phyloP scores from a whole-genome alignment of 2,329 filamentous ascomycete species.

The Didymella pinodella region DNA sequence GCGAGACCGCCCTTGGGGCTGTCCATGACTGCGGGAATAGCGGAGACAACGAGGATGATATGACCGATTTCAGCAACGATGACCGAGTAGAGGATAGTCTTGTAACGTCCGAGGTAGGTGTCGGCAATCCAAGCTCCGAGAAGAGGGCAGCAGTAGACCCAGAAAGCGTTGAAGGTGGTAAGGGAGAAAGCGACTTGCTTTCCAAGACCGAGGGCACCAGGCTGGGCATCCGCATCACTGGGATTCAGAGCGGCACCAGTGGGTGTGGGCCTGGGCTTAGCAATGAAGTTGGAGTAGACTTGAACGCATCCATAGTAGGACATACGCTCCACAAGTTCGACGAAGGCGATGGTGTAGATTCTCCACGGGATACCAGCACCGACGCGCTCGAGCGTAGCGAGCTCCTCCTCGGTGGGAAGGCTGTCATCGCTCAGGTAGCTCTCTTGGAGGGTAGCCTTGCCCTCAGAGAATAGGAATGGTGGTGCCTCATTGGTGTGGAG shows the following conservation, averaged over 20 bases:
- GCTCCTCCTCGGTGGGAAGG: constrained; percentile 47
- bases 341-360: constrained; percentile 47
- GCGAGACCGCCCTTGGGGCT: constrained; percentile 59
- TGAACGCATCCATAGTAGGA: constrained; percentile 50
- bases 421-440: constrained; percentile 39
- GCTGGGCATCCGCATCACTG: constrained; percentile 40
- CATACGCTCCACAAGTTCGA: constrained; percentile 51
- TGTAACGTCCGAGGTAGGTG: constrained; percentile 68
- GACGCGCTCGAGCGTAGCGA: constrained; percentile 47
- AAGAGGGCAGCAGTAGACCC: constrained; percentile 66
- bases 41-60: constrained; percentile 63
- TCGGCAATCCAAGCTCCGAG: constrained; percentile 67
- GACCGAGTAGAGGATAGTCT: constrained; percentile 65
- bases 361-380: constrained; percentile 47
- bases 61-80: constrained; percentile 66
- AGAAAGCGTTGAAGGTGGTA: constrained; percentile 64
- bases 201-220: constrained; percentile 64
- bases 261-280: constrained; percentile 36
- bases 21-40: constrained; percentile 61
- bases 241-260: constrained; percentile 45
- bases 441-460: constrained; percentile 50
- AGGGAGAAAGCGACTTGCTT: constrained; percentile 62
- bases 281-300: constrained; percentile 52
- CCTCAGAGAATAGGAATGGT: constrained; percentile 43
- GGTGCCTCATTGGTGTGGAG: constrained; percentile 35